Percentiles rank a stretch among this genome's conserved stretches.
Conservation (phyloP, 257 asterid genomes). For the Hygrophila difformis region DNA sequence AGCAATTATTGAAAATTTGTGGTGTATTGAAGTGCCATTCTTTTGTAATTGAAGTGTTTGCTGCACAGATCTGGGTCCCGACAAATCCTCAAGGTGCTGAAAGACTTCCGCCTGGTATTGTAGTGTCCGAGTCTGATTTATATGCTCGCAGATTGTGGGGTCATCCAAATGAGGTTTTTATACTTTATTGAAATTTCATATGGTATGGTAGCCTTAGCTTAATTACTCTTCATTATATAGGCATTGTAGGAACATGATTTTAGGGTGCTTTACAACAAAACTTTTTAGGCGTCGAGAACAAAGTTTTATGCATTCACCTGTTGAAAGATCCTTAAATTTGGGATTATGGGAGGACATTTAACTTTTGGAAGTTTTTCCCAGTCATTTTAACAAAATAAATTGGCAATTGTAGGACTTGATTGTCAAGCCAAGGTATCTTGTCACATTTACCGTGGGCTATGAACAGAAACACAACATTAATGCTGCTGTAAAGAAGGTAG, state of each 20-base stretch:
- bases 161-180: slow-evolving; percentile 65
- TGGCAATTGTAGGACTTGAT: slow-evolving; percentile 51
- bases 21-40: neutral
- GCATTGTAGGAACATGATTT: neutral
- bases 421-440: slow-evolving; percentile 73
- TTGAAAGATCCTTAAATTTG: neutral
- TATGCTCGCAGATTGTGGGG: slow-evolving; percentile 82
- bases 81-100: slow-evolving; percentile 87
- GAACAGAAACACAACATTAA: slow-evolving; percentile 77
- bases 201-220: neutral
- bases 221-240: neutral
- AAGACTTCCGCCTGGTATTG: slow-evolving; percentile 72
- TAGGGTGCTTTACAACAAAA: neutral
- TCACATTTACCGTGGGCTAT: slow-evolving; percentile 78
- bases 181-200: slow-evolving; percentile 8
- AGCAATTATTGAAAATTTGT: neutral
- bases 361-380: neutral
- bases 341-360: neutral
- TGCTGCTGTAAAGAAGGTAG: slow-evolving; percentile 78
- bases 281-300: neutral
- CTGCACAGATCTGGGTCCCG: slow-evolving; percentile 67
- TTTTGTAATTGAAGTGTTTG: slow-evolving; percentile 7
- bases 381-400: slow-evolving; percentile 10
- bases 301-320: neutral
- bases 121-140: slow-evolving; percentile 53